These are phyloP conservation scores for Fusarium setosum DNA, from an alignment of 2,329 filamentous ascomycete genomes.

Conservation along the genomic window DNA sequence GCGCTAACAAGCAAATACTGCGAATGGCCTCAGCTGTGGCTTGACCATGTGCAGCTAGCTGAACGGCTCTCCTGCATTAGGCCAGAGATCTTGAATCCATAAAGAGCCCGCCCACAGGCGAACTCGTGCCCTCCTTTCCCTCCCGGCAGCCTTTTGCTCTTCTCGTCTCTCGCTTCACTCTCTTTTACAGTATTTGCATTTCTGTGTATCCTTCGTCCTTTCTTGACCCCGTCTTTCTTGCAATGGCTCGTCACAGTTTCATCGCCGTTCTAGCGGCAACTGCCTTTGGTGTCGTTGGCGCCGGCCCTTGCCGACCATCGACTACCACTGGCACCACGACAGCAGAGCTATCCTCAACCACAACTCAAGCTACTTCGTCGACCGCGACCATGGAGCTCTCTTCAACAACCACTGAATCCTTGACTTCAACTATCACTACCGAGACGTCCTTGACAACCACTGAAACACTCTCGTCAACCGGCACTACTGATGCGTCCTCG, in stretches of 20 bases:
- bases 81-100: background rate
- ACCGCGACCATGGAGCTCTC: background rate
- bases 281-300: background rate
- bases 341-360: background rate
- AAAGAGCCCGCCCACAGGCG: background rate
- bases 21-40: background rate
- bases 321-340: background rate
- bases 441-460: background rate
- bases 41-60: background rate
- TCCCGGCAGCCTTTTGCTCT: background rate
- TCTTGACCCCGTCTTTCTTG: background rate
- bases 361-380: too few species aligned
- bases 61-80: too few species aligned
- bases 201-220: background rate
- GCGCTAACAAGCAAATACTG: background rate
- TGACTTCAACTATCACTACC: background rate
- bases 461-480: background rate
- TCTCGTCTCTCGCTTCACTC: background rate
- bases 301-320: constrained; percentile 6
- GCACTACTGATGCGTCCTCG: background rate
- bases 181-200: background rate
- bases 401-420: background rate
- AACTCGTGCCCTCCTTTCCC: background rate
- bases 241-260: constrained; percentile 9
- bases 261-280: background rate